Percentiles rank a stretch among this genome's conserved stretches.
phyloP scores from a whole-genome alignment of 2,329 filamentous ascomycete species.

The Colletotrichum eremochloae region DNA sequence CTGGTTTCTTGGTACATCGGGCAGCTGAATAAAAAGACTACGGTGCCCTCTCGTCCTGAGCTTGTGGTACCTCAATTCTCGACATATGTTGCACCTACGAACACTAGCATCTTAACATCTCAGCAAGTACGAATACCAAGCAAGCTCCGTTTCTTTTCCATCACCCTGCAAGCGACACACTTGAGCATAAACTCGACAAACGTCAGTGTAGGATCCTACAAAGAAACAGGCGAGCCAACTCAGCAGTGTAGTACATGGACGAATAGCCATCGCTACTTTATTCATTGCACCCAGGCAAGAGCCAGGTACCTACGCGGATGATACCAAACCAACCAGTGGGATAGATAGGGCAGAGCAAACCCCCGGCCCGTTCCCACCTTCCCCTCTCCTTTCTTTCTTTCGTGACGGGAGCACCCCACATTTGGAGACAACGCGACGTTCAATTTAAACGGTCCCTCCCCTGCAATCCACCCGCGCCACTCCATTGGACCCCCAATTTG shows the following conservation, averaged over 20 bases:
- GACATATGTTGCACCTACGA: background rate
- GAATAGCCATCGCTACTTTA: background rate
- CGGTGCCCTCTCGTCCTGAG: slow-evolving; percentile 2
- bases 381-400: slow-evolving; percentile 24
- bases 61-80: background rate
- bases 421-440: slow-evolving; percentile 39
- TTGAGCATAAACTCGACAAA: background rate
- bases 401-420: slow-evolving; percentile 28
- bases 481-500: slow-evolving; percentile 40
- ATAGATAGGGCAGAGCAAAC: slow-evolving; percentile 2
- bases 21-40: slow-evolving; percentile 26
- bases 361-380: slow-evolving; percentile 2
- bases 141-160: background rate
- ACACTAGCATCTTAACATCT: background rate
- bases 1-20: background rate
- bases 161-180: background rate
- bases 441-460: slow-evolving; percentile 39
- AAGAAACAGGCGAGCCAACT: background rate
- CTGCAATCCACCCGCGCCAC: slow-evolving; percentile 30
- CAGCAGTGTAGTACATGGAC: too few species aligned
- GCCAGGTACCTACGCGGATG: too few species aligned
- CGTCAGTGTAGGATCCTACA: background rate
- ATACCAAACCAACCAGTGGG: background rate
- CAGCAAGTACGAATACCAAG: background rate
- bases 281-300: background rate